These are phyloP conservation scores for Tulasnella sp. DNA, from an alignment of 768 basidiomycete species.

Conservation along the genomic window DNA sequence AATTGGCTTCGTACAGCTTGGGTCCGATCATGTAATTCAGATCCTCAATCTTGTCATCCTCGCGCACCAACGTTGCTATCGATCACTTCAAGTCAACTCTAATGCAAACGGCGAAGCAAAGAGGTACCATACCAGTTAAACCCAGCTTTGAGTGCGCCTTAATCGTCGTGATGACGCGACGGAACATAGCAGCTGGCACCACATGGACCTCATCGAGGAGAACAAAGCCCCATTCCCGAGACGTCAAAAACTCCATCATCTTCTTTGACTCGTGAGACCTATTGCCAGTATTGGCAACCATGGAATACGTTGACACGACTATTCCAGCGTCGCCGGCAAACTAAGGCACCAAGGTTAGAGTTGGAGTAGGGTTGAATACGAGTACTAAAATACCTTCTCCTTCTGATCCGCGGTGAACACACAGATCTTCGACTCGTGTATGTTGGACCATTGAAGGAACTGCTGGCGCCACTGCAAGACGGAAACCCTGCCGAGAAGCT, in stretches of 20 bases:
- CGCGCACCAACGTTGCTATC: constrained; percentile 91
- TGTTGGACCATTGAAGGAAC: constrained; percentile 98
- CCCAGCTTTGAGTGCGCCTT: constrained; percentile 99
- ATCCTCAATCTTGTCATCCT: constrained; percentile 98
- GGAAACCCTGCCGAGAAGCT: constrained; percentile 30
- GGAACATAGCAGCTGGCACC: constrained; percentile 98
- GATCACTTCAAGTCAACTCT: neutral
- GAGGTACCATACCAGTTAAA: constrained; percentile 66
- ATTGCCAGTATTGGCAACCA: constrained; percentile 98
- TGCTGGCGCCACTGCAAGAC: constrained; percentile 99
- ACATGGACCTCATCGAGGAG: constrained; percentile 98
- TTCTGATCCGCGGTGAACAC: constrained; percentile 97
- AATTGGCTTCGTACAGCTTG: constrained; percentile 98
- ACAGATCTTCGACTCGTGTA: constrained; percentile 93
- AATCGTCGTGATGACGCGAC: constrained; percentile 95
- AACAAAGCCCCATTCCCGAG: constrained; percentile 99
- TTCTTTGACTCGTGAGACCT: constrained; percentile 99
- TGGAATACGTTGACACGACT: constrained; percentile 97
- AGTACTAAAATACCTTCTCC: constrained; percentile 63
- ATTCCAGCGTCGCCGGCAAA: constrained; percentile 97
- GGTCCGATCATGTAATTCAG: constrained; percentile 99
- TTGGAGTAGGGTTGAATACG: neutral
- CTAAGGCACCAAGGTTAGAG: constrained; percentile 42
- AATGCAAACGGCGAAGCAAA: neutral
- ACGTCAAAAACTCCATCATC: constrained; percentile 99